A percentile compares a stretch with the other conserved stretches of the same genome.
These are phyloP conservation scores for Scedosporium aurantiacum DNA, from an alignment of 2,329 filamentous ascomycete genomes.

Conservation along the genomic window DNA sequence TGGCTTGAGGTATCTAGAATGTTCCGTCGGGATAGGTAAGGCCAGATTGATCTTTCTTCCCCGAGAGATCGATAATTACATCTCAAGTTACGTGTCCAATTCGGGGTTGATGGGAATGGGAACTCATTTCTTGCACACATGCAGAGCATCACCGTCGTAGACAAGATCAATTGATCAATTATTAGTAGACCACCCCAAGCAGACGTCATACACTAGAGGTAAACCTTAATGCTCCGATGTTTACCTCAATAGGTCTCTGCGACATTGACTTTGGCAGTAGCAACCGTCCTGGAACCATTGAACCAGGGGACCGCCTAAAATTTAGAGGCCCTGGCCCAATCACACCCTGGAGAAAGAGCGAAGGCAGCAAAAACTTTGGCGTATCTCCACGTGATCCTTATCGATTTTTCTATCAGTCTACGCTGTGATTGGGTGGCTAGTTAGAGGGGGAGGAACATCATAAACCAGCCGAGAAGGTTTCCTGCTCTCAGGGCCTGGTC, in stretches of 20 bases:
- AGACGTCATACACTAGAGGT: no score
- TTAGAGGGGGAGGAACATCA: neutral
- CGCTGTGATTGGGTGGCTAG: neutral
- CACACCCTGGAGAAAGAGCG: neutral
- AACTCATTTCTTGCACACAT: neutral
- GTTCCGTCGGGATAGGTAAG: neutral
- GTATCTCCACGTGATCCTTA: constrained; percentile 6
- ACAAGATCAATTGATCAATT: no score
- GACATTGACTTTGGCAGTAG: no score
- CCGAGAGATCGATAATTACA: no score
- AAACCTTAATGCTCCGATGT: no score
- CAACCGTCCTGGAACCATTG: neutral
- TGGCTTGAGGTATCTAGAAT: neutral
- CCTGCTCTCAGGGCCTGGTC: neutral
- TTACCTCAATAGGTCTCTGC: no score
- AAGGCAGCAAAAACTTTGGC: neutral
- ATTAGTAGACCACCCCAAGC: no score
- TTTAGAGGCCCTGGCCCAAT: neutral
- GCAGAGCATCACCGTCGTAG: no score
- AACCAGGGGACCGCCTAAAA: neutral
- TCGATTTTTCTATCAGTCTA: constrained; percentile 3
- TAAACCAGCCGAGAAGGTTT: neutral
- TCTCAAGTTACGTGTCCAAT: no score
- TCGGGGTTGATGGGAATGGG: no score
- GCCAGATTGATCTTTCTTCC: neutral